Evolutionary conservation across 2,329 filamentous ascomycete genomes (phyloP), one percentile per base, ranked within the genome.

Genomic region (Hirsutella rhossiliensis): DNA sequence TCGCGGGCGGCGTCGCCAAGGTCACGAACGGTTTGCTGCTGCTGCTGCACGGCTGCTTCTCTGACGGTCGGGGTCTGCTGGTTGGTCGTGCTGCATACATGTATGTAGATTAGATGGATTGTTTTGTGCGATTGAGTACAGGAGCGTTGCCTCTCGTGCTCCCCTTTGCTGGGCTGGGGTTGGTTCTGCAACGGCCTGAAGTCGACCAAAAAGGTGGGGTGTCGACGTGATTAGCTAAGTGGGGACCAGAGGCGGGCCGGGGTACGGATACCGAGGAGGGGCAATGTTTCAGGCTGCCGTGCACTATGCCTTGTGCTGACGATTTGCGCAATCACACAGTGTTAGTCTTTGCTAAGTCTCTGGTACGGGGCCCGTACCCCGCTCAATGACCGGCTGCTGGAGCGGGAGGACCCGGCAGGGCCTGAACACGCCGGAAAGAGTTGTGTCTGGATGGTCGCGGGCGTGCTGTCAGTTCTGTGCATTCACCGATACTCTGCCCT

Each of bases 71-170:
- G 30, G 37, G 42, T 17, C 28, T 19, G 20, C 20, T 39, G 38
- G 12, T 30, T 30, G 36, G 18, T 17, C 43, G 43, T 34, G 31
- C 43, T 34, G 38, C 43, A 41, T 41, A 39, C 38, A 39, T 39
- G 23, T 39, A 39, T 39, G 23, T 39, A 39, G 38, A 13, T 27
- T 40, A n/a, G 27, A 40, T 30, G 27, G 29, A 30, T 12, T 17
- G n/a, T 23, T 38, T 43, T 43, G 42, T 43, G 42, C 42, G 42
- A 36, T 36, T 15, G 42, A 31, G 42, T 18, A 31, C 28, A 30
- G 19, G 28, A 38, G 34, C 11, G 42, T 44, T 40, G 42, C 38
- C 42, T 40, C 30, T 34, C 34, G 38, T 40, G 23, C 37, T 43
- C 42, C 36, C 42, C 42, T 19, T 27, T 31, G 38, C 43, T 44